Percentiles rank a stretch among this genome's conserved stretches.
phyloP scores from a whole-genome alignment of 164 flowering plant species.

The Nelumbo lutea region DNA sequence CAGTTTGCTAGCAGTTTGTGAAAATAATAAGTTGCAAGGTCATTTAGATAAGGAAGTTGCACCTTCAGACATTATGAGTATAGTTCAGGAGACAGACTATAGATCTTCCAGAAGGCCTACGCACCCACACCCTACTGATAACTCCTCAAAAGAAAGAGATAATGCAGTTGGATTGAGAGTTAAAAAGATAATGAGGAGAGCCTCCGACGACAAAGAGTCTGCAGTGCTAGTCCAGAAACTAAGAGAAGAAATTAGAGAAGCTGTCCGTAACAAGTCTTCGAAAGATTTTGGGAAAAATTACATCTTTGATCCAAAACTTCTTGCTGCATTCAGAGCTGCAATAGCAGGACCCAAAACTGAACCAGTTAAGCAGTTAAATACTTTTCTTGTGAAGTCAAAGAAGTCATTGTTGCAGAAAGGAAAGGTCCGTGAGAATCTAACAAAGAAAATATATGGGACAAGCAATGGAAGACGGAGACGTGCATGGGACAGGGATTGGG shows the following conservation, averaged over 20 bases:
- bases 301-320: constrained; percentile 74
- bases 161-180: constrained; percentile 62
- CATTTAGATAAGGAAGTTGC: constrained; percentile 20
- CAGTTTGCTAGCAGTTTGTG: constrained; percentile 9
- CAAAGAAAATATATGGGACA: constrained; percentile 77
- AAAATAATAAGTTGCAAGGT: constrained; percentile 21
- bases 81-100: constrained; percentile 43
- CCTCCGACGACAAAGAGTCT: constrained; percentile 57
- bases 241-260: constrained; percentile 79
- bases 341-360: constrained; percentile 51
- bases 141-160: constrained; percentile 33
- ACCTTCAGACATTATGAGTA: constrained; percentile 53
- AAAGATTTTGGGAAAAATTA: constrained; percentile 40
- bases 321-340: constrained; percentile 84
- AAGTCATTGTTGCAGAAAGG: constrained; percentile 74
- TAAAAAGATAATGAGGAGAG: constrained; percentile 85
- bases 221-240: constrained; percentile 56
- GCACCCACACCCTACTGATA: constrained; percentile 15
- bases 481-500: constrained; percentile 93
- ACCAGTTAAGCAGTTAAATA: constrained; percentile 32
- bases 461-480: constrained; percentile 67
- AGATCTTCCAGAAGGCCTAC: constrained; percentile 25
- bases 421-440: constrained; percentile 79
- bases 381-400: constrained; percentile 51
- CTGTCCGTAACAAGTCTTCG: constrained; percentile 58